A percentile compares a stretch with the other conserved stretches of the same genome.
phyloP scores from a whole-genome alignment of 108 stramenopile genomes.

The Nitzschia putrida region DNA sequence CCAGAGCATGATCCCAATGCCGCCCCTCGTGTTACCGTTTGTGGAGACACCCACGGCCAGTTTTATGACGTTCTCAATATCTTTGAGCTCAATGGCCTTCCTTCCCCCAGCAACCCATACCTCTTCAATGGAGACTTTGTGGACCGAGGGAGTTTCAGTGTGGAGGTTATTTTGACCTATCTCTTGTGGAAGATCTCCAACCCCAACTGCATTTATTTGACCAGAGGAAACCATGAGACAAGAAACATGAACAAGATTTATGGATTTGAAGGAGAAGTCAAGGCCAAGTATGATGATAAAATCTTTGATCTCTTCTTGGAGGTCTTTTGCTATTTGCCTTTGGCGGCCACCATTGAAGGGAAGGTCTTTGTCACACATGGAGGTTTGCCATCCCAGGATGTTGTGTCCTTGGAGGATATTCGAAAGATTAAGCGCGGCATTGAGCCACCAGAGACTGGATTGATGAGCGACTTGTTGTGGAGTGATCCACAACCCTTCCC shows the following conservation, averaged over 20 bases:
- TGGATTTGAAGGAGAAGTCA: slow-evolving; percentile 98
- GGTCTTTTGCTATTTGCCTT: slow-evolving; percentile 87
- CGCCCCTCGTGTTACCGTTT: slow-evolving; percentile 79
- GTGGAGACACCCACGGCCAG: slow-evolving; percentile 98
- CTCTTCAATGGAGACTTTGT: slow-evolving; percentile 99
- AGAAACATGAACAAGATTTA: slow-evolving; percentile 99
- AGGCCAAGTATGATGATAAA: slow-evolving; percentile 95
- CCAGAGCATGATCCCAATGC: slow-evolving; percentile 50
- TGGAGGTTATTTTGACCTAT: slow-evolving; percentile 94
- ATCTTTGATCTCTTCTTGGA: slow-evolving; percentile 96
- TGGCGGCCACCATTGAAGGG: slow-evolving; percentile 81
- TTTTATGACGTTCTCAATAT: slow-evolving; percentile 98
- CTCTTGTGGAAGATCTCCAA: slow-evolving; percentile 85
- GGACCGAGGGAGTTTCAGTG: slow-evolving; percentile 93
- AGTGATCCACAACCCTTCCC: slow-evolving; percentile 97
- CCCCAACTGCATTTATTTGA: slow-evolving; percentile 85
- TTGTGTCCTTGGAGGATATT: slow-evolving; percentile 90
- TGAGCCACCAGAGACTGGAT: slow-evolving; percentile 92
- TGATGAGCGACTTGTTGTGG: slow-evolving; percentile 98
- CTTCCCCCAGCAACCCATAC: slow-evolving; percentile 87
- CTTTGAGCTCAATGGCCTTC: slow-evolving; percentile 92
- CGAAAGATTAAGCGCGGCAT: slow-evolving; percentile 75
- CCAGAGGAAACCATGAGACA: slow-evolving; percentile 97
- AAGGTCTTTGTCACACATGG: slow-evolving; percentile 97
- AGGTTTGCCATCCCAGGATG: slow-evolving; percentile 84